These are phyloP conservation scores for Rubia peregrina DNA, from an alignment of 305 asterid genomes.

Conservation along the genomic window DNA sequence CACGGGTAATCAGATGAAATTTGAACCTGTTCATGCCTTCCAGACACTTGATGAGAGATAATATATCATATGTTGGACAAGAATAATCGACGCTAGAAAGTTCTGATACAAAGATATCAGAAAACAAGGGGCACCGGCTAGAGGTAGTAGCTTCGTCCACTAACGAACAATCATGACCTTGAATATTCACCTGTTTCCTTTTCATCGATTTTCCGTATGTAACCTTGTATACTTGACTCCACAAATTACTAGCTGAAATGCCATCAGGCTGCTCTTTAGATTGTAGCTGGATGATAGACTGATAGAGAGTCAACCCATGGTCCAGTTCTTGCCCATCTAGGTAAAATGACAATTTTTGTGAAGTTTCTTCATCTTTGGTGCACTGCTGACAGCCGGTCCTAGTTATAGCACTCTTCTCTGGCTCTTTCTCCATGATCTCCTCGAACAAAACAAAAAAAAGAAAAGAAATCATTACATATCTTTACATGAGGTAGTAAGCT, in stretches of 20 bases:
- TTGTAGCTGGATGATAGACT: slow-evolving; percentile 53
- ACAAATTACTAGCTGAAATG: slow-evolving; percentile 39
- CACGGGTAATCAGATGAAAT: slow-evolving; percentile 52
- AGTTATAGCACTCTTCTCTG: slow-evolving; percentile 24
- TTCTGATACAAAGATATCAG: slow-evolving; percentile 38
- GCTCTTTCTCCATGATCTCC: slow-evolving; percentile 43
- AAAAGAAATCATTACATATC: not conserved
- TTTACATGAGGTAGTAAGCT: not conserved
- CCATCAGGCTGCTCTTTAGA: slow-evolving; percentile 42
- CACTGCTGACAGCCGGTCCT: slow-evolving; percentile 29
- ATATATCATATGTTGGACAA: slow-evolving; percentile 53
- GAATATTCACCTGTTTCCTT: slow-evolving; percentile 23
- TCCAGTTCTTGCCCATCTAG: slow-evolving; percentile 64
- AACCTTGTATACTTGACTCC: slow-evolving; percentile 61
- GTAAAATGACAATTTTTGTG: slow-evolving; percentile 48
- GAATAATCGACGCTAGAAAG: slow-evolving; percentile 36
- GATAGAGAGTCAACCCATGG: slow-evolving; percentile 54
- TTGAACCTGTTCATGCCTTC: slow-evolving; percentile 70
- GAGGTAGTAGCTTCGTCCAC: slow-evolving; percentile 26
- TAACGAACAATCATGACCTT: slow-evolving; percentile 28
- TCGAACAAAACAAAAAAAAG: not conserved
- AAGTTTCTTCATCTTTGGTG: slow-evolving; percentile 32
- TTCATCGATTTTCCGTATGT: slow-evolving; percentile 45
- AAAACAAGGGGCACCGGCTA: slow-evolving; percentile 32
- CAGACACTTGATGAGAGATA: slow-evolving; percentile 68